Conservation (phyloP, 805 yeast genomes). For the Lipomyces yamadae region DNA sequence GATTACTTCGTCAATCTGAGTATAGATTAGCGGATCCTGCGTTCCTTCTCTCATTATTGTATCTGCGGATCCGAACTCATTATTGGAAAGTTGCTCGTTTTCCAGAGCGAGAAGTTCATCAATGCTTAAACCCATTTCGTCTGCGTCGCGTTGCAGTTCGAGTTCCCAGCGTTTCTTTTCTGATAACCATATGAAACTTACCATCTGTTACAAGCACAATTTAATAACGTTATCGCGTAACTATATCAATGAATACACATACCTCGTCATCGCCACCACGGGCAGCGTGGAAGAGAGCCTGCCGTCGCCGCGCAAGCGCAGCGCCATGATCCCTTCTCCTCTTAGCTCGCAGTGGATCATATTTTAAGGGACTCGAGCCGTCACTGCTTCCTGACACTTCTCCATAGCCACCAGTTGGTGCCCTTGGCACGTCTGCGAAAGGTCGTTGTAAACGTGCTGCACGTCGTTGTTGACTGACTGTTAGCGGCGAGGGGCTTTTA, state of each 20-base stretch:
- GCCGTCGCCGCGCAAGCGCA: slow-evolving; percentile 13
- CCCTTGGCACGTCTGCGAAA: slow-evolving; percentile 14
- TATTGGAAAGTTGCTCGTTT: not conserved
- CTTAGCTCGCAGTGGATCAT: slow-evolving; percentile 25
- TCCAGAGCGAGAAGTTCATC: slow-evolving; percentile 11
- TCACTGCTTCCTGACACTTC: not conserved
- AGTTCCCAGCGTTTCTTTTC: slow-evolving; percentile 1
- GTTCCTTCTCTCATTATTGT: not conserved
- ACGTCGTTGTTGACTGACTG: slow-evolving; percentile 14
- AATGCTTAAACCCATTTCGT: not conserved
- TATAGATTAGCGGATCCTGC: not conserved
- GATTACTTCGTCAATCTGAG: slow-evolving; percentile 7
- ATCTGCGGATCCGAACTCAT: not conserved
- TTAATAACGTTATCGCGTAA: not conserved
- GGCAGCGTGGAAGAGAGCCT: slow-evolving; percentile 21
- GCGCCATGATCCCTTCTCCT: slow-evolving; percentile 18
- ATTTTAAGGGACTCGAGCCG: not conserved
- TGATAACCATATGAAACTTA: not conserved
- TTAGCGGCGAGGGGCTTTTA: not conserved
- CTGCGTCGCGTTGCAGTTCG: not conserved
- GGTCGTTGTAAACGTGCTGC: slow-evolving; percentile 23
- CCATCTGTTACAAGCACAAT: not conserved
- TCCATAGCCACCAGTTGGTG: slow-evolving; percentile 7
- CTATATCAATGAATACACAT: not conserved
- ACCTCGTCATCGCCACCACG: slow-evolving; percentile 36